Evolutionary conservation across 345 rosid species (phyloP), one percentile per base, ranked within the genome.

Genomic region (Xanthoceras sorbifolium): DNA sequence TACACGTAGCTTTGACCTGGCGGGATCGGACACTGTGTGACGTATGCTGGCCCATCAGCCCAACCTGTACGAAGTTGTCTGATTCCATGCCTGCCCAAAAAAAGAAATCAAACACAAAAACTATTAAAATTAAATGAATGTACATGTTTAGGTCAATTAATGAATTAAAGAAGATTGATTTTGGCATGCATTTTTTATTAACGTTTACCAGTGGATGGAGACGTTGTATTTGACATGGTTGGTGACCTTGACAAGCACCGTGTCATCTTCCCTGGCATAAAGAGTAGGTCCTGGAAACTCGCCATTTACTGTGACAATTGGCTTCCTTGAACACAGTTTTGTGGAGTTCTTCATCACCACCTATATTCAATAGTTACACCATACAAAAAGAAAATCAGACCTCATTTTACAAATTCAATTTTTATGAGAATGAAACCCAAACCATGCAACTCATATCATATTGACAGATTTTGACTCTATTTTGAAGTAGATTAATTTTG

Each of bases 31-130:
- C 98, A 93, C 70, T 94, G 98, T 2, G 97, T 94, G 3, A 93
- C 91, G 83, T 87, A 93, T 15, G 98, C 99, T 0, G 98, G 99
- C 10, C 99, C 98, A 79, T 95, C 99, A 2, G 99, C 92, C 99
- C 99, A 95, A 0, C 93, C 93, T 0, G 93, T 92, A 54, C 97
- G 79, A n/a, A 94, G 62, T 65, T 94, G 98, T 71, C 89, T 80
- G 52, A 94, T 32, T 0, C 98, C 98, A 46, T 94, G 98, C 98
- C 98, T 94, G 69, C 8, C 42, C 60, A 20, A n/a, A 3, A 65
- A 72, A 68, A 64, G 23, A n/a, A 72, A 54, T 1, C 12, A 29
- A 55, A 42, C 2, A 50, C 40, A 22, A 9, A 9, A 57, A 72
- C 17, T 15, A 36, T 9, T 18, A 44, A 29, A n/a, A n/a, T 18